Evolutionary conservation across 495 filamentous ascomycete genomes (phyloP).

Genomic region (Penicillium daleae): DNA sequence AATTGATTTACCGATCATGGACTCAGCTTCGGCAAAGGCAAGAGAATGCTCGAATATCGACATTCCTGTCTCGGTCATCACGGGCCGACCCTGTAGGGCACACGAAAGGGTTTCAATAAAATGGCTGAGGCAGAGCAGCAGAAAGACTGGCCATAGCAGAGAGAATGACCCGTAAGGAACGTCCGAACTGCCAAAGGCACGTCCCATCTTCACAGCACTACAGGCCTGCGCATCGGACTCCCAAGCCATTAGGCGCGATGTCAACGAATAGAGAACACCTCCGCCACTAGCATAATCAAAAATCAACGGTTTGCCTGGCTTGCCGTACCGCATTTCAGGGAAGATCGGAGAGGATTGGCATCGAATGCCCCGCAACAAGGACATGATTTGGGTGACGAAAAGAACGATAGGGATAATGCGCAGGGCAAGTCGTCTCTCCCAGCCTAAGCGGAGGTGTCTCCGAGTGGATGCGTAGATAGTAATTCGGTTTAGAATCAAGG

Average conservation of each 20-base stretch:
- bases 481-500: slow-evolving; percentile 87
- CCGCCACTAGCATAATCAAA: slow-evolving; percentile 76
- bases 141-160: slow-evolving; percentile 86
- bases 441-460: slow-evolving; percentile 70
- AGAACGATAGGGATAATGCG: slow-evolving; percentile 78
- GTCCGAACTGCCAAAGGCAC: slow-evolving; percentile 47
- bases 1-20: slow-evolving; percentile 74
- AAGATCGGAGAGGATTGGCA: slow-evolving; percentile 90
- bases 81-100: slow-evolving; percentile 81
- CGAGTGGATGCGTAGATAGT: slow-evolving; percentile 90
- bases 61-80: slow-evolving; percentile 89
- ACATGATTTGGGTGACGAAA: slow-evolving; percentile 67
- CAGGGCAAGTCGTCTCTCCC: slow-evolving; percentile 71
- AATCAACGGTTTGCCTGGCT: slow-evolving; percentile 63
- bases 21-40: slow-evolving; percentile 94
- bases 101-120: slow-evolving; percentile 86
- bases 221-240: slow-evolving; percentile 72
- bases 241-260: slow-evolving; percentile 68
- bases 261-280: slow-evolving; percentile 68
- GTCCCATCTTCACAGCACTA: slow-evolving; percentile 70
- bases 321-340: slow-evolving; percentile 71
- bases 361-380: slow-evolving; percentile 80
- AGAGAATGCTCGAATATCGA: slow-evolving; percentile 95
- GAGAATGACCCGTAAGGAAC: slow-evolving; percentile 72
- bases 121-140: slow-evolving; percentile 79